Conservation (phyloP, 2,329 filamentous ascomycete genomes). For the Chaetomiaceae sp. region DNA sequence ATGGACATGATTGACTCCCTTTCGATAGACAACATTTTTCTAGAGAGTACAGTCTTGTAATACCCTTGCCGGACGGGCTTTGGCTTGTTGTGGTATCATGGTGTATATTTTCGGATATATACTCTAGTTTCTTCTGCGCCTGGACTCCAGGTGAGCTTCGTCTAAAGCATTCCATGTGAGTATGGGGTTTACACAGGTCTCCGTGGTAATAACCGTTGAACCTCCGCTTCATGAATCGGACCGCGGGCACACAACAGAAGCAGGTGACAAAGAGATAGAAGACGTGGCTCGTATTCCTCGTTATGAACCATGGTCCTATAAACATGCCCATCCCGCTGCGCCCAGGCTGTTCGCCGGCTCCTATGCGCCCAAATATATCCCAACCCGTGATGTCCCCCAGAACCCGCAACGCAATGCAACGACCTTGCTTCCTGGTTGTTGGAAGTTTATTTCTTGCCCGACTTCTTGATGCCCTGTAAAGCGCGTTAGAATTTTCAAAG, state of each 20-base stretch:
- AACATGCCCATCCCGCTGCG: neutral
- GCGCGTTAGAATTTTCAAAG: neutral
- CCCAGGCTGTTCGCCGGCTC: neutral
- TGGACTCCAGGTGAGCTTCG: too few relatives aligned
- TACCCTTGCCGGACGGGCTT: neutral
- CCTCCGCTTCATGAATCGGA: too few relatives aligned
- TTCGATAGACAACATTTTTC: neutral
- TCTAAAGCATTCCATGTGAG: too few relatives aligned
- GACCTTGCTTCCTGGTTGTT: neutral
- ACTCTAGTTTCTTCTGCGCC: too few relatives aligned
- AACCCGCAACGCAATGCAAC: constrained; percentile 2
- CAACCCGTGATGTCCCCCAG: neutral
- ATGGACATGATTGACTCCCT: neutral
- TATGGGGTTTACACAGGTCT: too few relatives aligned
- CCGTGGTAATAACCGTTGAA: too few relatives aligned
- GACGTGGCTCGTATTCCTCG: constrained; percentile 1
- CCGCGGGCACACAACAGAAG: too few relatives aligned
- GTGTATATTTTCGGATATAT: neutral
- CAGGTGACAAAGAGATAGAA: too few relatives aligned
- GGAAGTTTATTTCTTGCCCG: constrained; percentile 77
- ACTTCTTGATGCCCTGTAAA: constrained; percentile 90
- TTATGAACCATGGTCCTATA: neutral
- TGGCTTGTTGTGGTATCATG: neutral
- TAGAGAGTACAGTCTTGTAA: neutral
- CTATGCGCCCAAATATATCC: constrained; percentile 4